Conservation (phyloP, 768 basidiomycete genomes). For the Lentinus tigrinus region DNA sequence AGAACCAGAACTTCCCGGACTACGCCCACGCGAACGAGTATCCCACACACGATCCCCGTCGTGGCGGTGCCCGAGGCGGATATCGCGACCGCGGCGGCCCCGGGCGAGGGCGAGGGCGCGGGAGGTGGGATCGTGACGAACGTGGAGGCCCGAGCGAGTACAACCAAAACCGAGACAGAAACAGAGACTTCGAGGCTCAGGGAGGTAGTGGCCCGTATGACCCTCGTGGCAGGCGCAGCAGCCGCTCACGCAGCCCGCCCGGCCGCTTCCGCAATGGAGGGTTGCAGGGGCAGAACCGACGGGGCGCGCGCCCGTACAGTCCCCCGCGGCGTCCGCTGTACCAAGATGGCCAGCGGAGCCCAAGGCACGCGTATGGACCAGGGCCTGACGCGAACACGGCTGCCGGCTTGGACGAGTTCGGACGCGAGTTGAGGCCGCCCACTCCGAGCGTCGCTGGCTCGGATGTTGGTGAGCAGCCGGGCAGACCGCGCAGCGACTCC, state of each 20-base stretch:
- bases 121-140: constrained; percentile 62
- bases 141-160: constrained; percentile 30
- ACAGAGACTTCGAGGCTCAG: constrained; percentile 43
- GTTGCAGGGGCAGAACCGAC: constrained; percentile 25
- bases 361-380: constrained; percentile 13
- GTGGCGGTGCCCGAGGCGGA: constrained; percentile 42
- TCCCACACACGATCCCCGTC: constrained; percentile 41
- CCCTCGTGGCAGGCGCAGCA: constrained; percentile 43
- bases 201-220: constrained; percentile 31
- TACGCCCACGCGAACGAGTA: background rate
- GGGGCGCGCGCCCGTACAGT: constrained; percentile 56
- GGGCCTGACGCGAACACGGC: constrained; percentile 24
- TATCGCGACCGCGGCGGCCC: constrained; percentile 54
- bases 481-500: constrained; percentile 5
- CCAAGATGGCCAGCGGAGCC: constrained; percentile 15
- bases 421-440: constrained; percentile 69
- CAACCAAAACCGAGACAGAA: constrained; percentile 37
- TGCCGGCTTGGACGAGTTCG: constrained; percentile 80
- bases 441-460: constrained; percentile 35
- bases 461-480: background rate
- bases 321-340: constrained; percentile 46
- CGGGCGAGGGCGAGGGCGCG: constrained; percentile 65
- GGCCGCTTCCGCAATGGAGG: constrained; percentile 45
- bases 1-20: background rate
- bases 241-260: constrained; percentile 75